Base-by-base conservation (phyloP, 1,139 yeast species). In the Yamadazyma dendronema region DNA sequence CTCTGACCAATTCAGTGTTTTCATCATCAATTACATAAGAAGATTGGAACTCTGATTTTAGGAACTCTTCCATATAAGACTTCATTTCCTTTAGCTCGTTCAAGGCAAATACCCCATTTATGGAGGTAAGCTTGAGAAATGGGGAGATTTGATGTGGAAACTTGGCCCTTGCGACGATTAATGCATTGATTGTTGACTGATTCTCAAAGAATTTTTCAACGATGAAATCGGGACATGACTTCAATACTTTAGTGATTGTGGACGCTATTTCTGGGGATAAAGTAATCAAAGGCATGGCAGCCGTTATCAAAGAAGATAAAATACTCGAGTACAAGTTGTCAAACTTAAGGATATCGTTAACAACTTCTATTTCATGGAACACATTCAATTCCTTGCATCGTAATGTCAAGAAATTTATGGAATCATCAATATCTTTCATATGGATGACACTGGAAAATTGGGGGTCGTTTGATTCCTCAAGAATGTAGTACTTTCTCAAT, bases 141-240 rank as follows among this genome's bases (percentile, higher is more conserved):
- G 94, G 84, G 2, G 71, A 57, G 13, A 86, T 57, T 2, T 79
- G 67, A n/a, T 79, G 66, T 0, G 97, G 97, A 46, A 86, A 75
- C 50, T 88, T 87, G 0, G 94, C 83, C 42, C 83, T 70, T 0
- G 88, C 62, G 22, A 87, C 54, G 13, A 77, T 65, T 22, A 87
- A 53, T n/a, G 80, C 67, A 40, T 74, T 72, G 31, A 74, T 72
- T 3, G 82, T 75, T 14, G 76, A 66, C 17, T 72, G 72, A 43
- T 77, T 72, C 1, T 70, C 65, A 50, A 86, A 81, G 49, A 86
- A 81, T 32, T 64, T 66, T 44, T 74, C 79, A 12, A 82, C 67
- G 8, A 83, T 67, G 27, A 69, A 65, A 31, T 68, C 67, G 4
- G 92, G 88, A 27, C 81, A 75, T 17, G 70, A 65, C 21, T 62